Percentiles rank a stretch among this genome's conserved stretches.
phyloP scores from a whole-genome alignment of 2,329 filamentous ascomycete genomes.

The Neoascochyta sp. region DNA sequence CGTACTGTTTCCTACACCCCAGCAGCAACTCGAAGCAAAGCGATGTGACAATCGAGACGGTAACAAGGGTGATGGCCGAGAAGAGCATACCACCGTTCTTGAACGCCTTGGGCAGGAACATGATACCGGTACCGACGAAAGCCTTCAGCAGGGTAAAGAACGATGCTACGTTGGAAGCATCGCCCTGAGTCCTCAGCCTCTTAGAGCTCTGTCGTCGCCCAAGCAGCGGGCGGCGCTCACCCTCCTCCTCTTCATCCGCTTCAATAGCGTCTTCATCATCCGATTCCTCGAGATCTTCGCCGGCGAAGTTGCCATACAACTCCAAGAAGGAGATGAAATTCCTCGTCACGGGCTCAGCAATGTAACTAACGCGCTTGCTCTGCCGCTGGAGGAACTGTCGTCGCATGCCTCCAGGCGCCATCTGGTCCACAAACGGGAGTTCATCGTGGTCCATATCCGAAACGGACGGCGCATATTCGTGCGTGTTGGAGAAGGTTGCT shows the following conservation, averaged over 20 bases:
- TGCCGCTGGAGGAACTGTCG: slow-evolving; percentile 49
- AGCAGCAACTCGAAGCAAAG: slow-evolving; percentile 70
- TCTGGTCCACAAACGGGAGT: slow-evolving; percentile 44
- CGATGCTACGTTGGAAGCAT: slow-evolving; percentile 66
- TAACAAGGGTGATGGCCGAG: slow-evolving; percentile 64
- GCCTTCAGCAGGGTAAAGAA: slow-evolving; percentile 78
- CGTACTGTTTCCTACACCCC: slow-evolving; percentile 60
- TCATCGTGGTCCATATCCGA: slow-evolving; percentile 36
- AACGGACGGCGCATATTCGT: slow-evolving; percentile 20
- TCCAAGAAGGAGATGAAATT: slow-evolving; percentile 75
- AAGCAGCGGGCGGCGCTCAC: slow-evolving; percentile 61
- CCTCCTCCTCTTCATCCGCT: slow-evolving; percentile 50
- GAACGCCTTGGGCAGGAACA: slow-evolving; percentile 78
- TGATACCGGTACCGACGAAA: slow-evolving; percentile 76
- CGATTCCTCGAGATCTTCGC: slow-evolving; percentile 61
- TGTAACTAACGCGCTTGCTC: slow-evolving; percentile 40
- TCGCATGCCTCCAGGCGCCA: slow-evolving; percentile 53
- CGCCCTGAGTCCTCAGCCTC: slow-evolving; percentile 50
- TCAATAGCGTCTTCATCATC: slow-evolving; percentile 56
- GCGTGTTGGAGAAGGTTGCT: slow-evolving; percentile 62
- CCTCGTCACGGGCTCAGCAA: slow-evolving; percentile 56
- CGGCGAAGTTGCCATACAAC: slow-evolving; percentile 72
- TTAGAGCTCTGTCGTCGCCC: slow-evolving; percentile 52
- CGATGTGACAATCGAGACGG: slow-evolving; percentile 63
- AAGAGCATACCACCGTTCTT: slow-evolving; percentile 74